Evolutionary conservation across 2,329 filamentous ascomycete species (phyloP).

Genomic region (Cladobotryum protrusum): DNA sequence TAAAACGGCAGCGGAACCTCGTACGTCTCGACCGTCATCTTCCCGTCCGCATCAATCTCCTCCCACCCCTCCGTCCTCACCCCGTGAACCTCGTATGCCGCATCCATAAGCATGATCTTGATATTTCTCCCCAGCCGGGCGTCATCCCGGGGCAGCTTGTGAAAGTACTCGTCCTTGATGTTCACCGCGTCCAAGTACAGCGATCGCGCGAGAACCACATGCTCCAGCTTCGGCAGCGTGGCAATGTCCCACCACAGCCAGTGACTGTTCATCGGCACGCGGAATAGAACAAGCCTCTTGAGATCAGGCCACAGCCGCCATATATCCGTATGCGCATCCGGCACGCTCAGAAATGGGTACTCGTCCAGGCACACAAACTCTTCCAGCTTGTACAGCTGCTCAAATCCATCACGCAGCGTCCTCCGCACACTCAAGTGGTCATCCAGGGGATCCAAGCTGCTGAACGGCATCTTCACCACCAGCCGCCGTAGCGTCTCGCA

Average conservation of each 20-base stretch:
- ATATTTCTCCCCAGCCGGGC: slow-evolving; percentile 21
- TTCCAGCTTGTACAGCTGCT: slow-evolving; percentile 36
- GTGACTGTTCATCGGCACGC: slow-evolving; percentile 30
- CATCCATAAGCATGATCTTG: slow-evolving; percentile 28
- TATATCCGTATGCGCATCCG: slow-evolving; percentile 29
- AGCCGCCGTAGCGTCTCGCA: slow-evolving; percentile 36
- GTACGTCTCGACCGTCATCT: slow-evolving; percentile 33
- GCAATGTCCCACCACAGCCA: slow-evolving; percentile 35
- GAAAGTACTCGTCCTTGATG: slow-evolving; percentile 37
- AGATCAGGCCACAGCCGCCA: slow-evolving; percentile 41
- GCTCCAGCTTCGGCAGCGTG: slow-evolving; percentile 30
- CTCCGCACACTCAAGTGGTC: slow-evolving; percentile 35
- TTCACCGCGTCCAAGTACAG: slow-evolving; percentile 26
- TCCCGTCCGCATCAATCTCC: slow-evolving; percentile 29
- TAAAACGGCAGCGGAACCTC: slow-evolving; percentile 35
- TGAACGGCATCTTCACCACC: slow-evolving; percentile 43
- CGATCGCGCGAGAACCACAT: slow-evolving; percentile 37
- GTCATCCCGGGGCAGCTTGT: slow-evolving; percentile 24
- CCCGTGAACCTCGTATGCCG: slow-evolving; percentile 17
- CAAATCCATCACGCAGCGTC: slow-evolving; percentile 40
- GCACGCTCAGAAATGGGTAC: slow-evolving; percentile 35
- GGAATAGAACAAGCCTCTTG: slow-evolving; percentile 37
- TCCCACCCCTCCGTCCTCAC: slow-evolving; percentile 25
- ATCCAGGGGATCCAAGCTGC: slow-evolving; percentile 35
- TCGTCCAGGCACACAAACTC: slow-evolving; percentile 43